Evolutionary conservation across 148 eudicot species (phyloP).

Genomic region (Camellia japonica): DNA sequence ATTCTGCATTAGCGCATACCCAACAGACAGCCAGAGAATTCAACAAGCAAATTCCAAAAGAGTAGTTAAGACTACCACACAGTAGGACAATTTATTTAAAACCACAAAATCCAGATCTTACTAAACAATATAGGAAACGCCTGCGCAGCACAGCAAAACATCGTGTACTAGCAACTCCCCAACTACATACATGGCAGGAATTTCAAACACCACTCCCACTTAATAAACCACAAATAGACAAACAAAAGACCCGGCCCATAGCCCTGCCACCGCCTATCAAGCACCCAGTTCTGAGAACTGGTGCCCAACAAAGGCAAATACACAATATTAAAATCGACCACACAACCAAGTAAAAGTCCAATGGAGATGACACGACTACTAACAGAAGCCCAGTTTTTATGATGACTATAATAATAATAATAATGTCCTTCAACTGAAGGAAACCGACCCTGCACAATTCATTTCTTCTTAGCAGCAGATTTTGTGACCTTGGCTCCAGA

Average conservation of each 20-base stretch:
- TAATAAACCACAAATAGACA: background rate
- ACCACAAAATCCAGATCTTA: background rate
- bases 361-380: background rate
- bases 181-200: background rate
- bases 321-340: background rate
- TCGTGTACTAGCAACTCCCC: background rate
- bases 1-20: too few relatives aligned
- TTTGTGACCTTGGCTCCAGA: slow-evolving; percentile 35
- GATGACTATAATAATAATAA: background rate
- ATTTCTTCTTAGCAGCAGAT: slow-evolving; percentile 33
- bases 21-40: too few relatives aligned
- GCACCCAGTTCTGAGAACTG: slow-evolving; percentile 32
- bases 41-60: too few relatives aligned
- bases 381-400: background rate
- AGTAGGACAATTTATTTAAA: background rate
- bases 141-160: background rate
- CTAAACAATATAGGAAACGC: background rate
- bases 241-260: background rate
- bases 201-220: background rate
- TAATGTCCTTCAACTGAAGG: background rate
- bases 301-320: slow-evolving; percentile 2
- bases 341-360: background rate
- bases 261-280: slow-evolving; percentile 31
- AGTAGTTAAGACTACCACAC: too few relatives aligned
- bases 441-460: background rate